Percentiles rank a stretch among this genome's conserved stretches.
These are phyloP conservation scores for Protomyces inundatus DNA, from an alignment of 1,139 yeast species.

Conservation along the genomic window DNA sequence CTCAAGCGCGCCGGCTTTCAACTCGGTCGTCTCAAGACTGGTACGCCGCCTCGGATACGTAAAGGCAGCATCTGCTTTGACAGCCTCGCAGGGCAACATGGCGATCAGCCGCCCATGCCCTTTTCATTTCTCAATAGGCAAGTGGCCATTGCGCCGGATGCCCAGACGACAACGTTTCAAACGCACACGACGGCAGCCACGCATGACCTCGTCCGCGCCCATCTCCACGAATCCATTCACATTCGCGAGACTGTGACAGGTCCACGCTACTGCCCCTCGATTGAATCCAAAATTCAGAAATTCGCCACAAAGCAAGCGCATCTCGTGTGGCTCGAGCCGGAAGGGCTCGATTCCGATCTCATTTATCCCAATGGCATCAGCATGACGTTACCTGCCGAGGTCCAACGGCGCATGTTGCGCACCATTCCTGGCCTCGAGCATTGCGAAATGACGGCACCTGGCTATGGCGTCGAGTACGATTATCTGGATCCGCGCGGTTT, in stretches of 20 bases:
- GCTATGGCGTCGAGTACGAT: conserved; percentile 97
- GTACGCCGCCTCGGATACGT: conserved; percentile 89
- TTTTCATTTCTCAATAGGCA: conserved; percentile 76
- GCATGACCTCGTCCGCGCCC: conserved; percentile 62
- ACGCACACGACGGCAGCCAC: conserved; percentile 72
- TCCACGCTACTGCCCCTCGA: conserved; percentile 95
- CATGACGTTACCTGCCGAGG: conserved; percentile 92
- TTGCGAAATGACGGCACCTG: conserved; percentile 84
- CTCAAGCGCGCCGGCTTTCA: conserved; percentile 70
- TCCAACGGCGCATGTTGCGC: conserved; percentile 66
- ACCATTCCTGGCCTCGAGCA: conserved; percentile 86
- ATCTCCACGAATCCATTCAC: conserved; percentile 78
- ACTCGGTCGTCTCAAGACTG: conserved; percentile 88
- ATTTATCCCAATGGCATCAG: conserved; percentile 94
- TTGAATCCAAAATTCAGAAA: conserved; percentile 80
- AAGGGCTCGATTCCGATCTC: conserved; percentile 71
- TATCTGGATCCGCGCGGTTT: conserved; percentile 91
- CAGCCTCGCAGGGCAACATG: conserved; percentile 58
- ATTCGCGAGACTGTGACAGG: conserved; percentile 93
- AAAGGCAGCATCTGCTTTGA: conserved; percentile 64
- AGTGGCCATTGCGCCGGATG: conserved; percentile 52
- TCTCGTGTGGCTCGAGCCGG: conserved; percentile 93
- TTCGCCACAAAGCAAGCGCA: conserved; percentile 74
- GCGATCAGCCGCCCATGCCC: conserved; percentile 79
- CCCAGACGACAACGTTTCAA: conserved; percentile 65